Percentiles rank a stretch among this genome's conserved stretches.
phyloP scores from a whole-genome alignment of 495 filamentous ascomycete genomes.

The Penicillium taxi region DNA sequence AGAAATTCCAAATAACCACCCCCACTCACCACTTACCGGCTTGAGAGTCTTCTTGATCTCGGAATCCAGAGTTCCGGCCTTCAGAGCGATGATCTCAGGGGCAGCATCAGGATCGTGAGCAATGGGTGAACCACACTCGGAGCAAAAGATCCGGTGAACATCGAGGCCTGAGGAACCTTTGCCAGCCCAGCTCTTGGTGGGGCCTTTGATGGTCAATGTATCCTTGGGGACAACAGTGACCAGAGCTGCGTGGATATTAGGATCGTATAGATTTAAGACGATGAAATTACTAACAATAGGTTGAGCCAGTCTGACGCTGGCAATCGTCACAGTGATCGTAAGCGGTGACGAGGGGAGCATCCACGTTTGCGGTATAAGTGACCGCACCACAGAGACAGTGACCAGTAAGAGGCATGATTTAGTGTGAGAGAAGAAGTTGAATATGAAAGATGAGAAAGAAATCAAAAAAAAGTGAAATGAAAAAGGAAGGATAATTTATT shows the following conservation, averaged over 20 bases:
- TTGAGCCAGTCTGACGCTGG: conserved; percentile 60
- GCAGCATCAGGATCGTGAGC: conserved; percentile 62
- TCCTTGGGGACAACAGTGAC: conserved; percentile 58
- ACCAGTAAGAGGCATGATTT: conserved; percentile 55
- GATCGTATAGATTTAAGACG: neutral
- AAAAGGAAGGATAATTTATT: neutral
- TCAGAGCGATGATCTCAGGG: conserved; percentile 59
- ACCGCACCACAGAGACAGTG: conserved; percentile 66
- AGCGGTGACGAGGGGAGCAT: conserved; percentile 46
- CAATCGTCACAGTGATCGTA: conserved; percentile 70
- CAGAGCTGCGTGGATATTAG: conserved; percentile 40
- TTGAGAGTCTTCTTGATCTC: conserved; percentile 61
- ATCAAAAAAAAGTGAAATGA: neutral
- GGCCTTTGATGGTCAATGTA: conserved; percentile 51
- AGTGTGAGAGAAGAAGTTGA: too few relatives aligned
- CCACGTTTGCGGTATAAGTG: conserved; percentile 53
- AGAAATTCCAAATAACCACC: neutral
- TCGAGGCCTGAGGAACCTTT: conserved; percentile 47
- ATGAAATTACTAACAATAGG: conserved; percentile 46
- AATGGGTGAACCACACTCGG: conserved; percentile 60
- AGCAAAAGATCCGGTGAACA: conserved; percentile 62
- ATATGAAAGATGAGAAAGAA: too few relatives aligned
- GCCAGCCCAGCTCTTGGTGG: conserved; percentile 53
- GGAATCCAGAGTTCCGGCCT: conserved; percentile 53
- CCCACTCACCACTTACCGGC: conserved; percentile 38